Evolutionary conservation across 768 basidiomycete genomes (phyloP), one percentile per base, ranked within the genome.

Genomic region (Dacryopinax spathularia): DNA sequence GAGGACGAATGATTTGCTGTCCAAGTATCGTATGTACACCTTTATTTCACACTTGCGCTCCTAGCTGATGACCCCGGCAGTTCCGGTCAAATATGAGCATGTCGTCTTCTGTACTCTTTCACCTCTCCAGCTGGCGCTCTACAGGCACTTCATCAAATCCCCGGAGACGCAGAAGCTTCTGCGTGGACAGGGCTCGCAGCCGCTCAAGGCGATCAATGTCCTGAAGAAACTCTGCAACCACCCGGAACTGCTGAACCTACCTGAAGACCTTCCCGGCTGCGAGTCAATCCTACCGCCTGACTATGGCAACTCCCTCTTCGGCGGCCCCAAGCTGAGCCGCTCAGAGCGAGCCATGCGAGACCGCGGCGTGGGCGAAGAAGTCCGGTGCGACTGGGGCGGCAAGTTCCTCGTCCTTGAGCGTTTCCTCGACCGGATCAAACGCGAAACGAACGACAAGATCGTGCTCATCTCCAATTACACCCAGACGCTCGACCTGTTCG

Each of bases 11-110:
- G 93, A 96, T 70, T 75, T 97, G 22, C 78, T 97, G 39, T 94
- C 92, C 13, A 97, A 97, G 77, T 97, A 97, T 70, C 74, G 93
- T 12, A 20, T 22, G n/a, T 15, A 29, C 15, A 34, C 25, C 48
- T 43, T n/a, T 27, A 10, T 31, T 36, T 27, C 62, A 56, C 43
- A n/a, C 29, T 62, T 20, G 13, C 35, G 18, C 43, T 68, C 64
- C 27, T 56, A 36, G 18, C 65, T 63, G 56, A 67, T 63, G 34
- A 66, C 43, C 31, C 27, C 35, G 22, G 1, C 69, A 98, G 95
- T 99, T 31, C 96, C 96, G 9, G 91, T 99, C 76, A 99, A 99
- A 74, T 98, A 98, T 76, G 96, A 98, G 73, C 92, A 97, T 65
- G 89, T 97, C 65, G 93, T 97, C 0, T 97, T 96, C 75, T 97